Evolutionary conservation across 2,329 filamentous ascomycete genomes (phyloP).

Genomic region (Hirsutella rhossiliensis): DNA sequence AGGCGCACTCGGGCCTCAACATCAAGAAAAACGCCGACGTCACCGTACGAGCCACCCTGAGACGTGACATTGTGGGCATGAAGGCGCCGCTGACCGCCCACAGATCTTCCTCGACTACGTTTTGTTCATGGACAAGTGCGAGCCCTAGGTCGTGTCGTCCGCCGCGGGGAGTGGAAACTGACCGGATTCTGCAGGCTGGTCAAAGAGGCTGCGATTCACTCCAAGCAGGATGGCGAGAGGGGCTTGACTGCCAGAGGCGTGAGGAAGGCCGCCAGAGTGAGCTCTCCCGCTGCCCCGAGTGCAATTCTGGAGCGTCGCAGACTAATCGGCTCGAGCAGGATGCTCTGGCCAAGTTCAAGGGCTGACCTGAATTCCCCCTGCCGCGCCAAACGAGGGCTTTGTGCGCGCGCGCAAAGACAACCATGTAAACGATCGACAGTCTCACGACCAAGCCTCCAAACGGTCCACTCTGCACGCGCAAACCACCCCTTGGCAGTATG

Average conservation of each 20-base stretch:
- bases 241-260: conserved; percentile 64
- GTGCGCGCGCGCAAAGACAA: too few species aligned
- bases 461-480: too few species aligned
- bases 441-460: too few species aligned
- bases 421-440: too few species aligned
- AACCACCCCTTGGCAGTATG: too few species aligned
- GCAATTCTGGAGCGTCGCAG: not conserved
- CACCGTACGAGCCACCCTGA: conserved; percentile 40
- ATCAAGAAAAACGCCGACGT: conserved; percentile 81
- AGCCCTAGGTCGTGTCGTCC: not conserved
- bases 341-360: conserved; percentile 56
- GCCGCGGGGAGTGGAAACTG: conserved; percentile 1
- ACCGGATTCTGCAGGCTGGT: conserved; percentile 43
- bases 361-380: conserved; percentile 25
- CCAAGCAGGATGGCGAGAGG: conserved; percentile 62
- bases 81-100: conserved; percentile 11
- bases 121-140: conserved; percentile 61
- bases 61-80: conserved; percentile 8
- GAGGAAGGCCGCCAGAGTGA: conserved; percentile 63
- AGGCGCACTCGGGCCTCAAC: conserved; percentile 71
- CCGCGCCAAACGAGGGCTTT: not conserved
- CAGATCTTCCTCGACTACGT: conserved; percentile 80
- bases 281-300: conserved; percentile 15
- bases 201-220: conserved; percentile 66
- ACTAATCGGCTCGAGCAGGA: conserved; percentile 30